Base-by-base conservation (phyloP, 169 alveolate genomes). In the Plasmodium yoelii region DNA sequence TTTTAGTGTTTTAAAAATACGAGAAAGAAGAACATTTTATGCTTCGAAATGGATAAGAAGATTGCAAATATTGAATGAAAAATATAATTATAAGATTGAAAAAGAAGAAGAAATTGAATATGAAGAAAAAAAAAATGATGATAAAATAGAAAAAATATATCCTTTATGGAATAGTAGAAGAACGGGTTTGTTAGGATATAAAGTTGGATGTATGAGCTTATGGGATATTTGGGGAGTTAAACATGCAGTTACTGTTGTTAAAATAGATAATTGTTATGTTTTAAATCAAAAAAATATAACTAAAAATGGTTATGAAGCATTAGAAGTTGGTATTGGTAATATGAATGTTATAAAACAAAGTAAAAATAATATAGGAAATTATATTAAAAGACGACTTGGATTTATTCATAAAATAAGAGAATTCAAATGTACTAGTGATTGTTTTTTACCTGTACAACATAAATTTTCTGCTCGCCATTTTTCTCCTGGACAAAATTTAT, bases 221-320 rank as follows among this genome's bases (percentile, higher is more conserved):
- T 95, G 98, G 98, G 97, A 95, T 72, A 96, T 94, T 26, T 95
- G 98, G 98, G 98, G 98, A 1, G 97, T 93, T 69, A 80, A 96
- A 12, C 97, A 94, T 72, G 93, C 95, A 19, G 97, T 95, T 1
- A 95, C 98, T 0, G 97, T 95, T 24, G 93, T 95, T 57, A 96
- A 95, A 51, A 93, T 95, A 39, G 95, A 95, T 39, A 75, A 96
- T 56, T 95, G 97, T 65, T 93, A 90, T 26, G 98, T 95, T 8
- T 61, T 95, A 74, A 94, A 94, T 56, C 95, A 92, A 82, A 75
- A 93, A 46, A 94, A 96, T 44, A 93, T 95, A 60, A 94, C 93
- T 53, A 91, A 72, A 47, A 94, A 95, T 84, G 98, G 98, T 9
- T 95, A 95, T 77, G 98, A 95, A 87, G 98, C 98, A 1, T 86